Evolutionary conservation across 1,139 yeast genomes (phyloP).

Genomic region (Yamadazyma pseudoaaseri): DNA sequence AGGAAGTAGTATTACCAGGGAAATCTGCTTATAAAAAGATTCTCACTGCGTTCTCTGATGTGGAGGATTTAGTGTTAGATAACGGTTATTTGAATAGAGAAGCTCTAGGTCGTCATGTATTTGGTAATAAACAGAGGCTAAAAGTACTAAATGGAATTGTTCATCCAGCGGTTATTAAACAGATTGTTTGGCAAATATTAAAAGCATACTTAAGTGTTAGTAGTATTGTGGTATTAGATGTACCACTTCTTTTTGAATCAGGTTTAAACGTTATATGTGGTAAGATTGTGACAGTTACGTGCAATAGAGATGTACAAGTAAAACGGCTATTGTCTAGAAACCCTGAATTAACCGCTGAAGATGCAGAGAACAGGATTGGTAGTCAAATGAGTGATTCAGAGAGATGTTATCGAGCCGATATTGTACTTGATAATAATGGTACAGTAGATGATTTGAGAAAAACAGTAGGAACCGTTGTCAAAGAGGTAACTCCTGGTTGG

Average conservation of each 20-base stretch:
- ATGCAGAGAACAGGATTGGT: constrained; percentile 68
- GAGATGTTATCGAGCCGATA: constrained; percentile 61
- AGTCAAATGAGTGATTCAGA: constrained; percentile 72
- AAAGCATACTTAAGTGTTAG: constrained; percentile 50
- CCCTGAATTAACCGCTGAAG: constrained; percentile 61
- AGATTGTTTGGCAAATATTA: constrained; percentile 59
- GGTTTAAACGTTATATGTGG: constrained; percentile 74
- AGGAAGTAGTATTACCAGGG: constrained; percentile 83
- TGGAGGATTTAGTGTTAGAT: constrained; percentile 52
- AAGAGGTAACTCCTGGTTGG: constrained; percentile 47
- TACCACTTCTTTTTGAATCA: constrained; percentile 86
- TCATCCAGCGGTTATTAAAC: constrained; percentile 84
- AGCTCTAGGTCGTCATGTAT: constrained; percentile 76
- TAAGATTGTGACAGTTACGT: constrained; percentile 62
- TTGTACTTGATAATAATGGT: constrained; percentile 64
- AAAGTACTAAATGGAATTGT: constrained; percentile 67
- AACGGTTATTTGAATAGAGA: constrained; percentile 59
- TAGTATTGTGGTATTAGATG: constrained; percentile 73
- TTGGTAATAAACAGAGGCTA: constrained; percentile 59
- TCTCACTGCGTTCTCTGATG: constrained; percentile 54
- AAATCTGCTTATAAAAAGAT: constrained; percentile 66
- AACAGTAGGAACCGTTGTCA: constrained; percentile 47
- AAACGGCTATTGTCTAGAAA: constrained; percentile 66
- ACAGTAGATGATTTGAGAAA: constrained; percentile 47
- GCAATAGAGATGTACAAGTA: constrained; percentile 58